These are phyloP conservation scores for Geranium brycei DNA, from an alignment of 345 rosid species.

Conservation along the genomic window DNA sequence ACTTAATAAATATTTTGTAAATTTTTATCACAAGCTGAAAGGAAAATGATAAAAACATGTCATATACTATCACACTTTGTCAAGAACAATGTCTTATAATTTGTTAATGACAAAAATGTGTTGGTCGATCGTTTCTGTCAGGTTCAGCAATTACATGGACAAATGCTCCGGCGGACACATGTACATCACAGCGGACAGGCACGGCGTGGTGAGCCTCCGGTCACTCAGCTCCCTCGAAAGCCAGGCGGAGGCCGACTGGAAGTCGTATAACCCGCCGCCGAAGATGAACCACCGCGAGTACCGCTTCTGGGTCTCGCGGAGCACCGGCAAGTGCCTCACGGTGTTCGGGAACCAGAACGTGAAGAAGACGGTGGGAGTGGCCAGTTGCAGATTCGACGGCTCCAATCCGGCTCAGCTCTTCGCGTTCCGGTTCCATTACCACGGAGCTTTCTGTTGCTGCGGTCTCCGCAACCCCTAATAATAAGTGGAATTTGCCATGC, in stretches of 20 bases:
- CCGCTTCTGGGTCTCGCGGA: slow-evolving; percentile 28
- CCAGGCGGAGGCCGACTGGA: slow-evolving; percentile 39
- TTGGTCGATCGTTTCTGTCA: no score
- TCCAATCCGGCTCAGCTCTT: slow-evolving; percentile 34
- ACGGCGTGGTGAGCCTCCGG: slow-evolving; percentile 25
- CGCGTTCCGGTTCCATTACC: slow-evolving; percentile 41
- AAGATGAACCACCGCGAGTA: slow-evolving; percentile 23
- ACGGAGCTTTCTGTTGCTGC: slow-evolving; percentile 39
- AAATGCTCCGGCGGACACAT: slow-evolving; percentile 26
- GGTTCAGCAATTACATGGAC: slow-evolving; percentile 42
- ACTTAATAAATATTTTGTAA: no score
- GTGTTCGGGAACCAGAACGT: slow-evolving; percentile 8
- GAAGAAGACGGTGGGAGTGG: slow-evolving; percentile 23
- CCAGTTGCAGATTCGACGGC: slow-evolving; percentile 39
- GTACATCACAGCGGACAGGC: slow-evolving; percentile 29
- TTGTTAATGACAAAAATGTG: not conserved
- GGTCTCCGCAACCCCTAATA: slow-evolving; percentile 25
- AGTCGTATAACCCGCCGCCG: slow-evolving; percentile 25
- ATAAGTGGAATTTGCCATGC: no score
- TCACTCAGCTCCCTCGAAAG: slow-evolving; percentile 26
- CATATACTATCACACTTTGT: no score
- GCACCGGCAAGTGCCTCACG: slow-evolving; percentile 40
- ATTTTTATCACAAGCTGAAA: no score
- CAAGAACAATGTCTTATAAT: not conserved
- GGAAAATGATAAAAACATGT: no score